Evolutionary conservation across 495 filamentous ascomycete genomes (phyloP), one percentile per base, ranked within the genome.

Genomic region (Bathelium albidoporum): DNA sequence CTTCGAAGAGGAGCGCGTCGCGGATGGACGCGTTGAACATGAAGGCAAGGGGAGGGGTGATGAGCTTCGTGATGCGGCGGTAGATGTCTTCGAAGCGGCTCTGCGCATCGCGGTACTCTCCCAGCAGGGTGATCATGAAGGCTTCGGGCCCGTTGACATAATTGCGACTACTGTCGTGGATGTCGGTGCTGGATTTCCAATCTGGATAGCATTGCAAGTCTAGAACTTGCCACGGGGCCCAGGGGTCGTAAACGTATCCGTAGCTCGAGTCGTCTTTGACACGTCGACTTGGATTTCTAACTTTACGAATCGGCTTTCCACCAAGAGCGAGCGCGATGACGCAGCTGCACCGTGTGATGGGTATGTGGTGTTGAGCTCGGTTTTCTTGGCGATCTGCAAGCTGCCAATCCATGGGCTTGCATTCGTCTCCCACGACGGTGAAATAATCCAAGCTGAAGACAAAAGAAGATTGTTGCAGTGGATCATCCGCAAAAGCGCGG

Each of bases 401-500:
- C 60, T 83, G 81, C 81, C 81, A 84, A n/a, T 77, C 69, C 69
- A 79, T 77, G 0, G 81, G 81, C 31, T 75, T 43, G 26, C 76
- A 73, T 36, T 73, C 75, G 12, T 75, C 68, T 14, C 73, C 77
- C 11, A 83, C 69, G 14, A 82, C 73, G 28, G 81, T 81, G 66
- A 79, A 82, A 59, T 81, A 83, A 63, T 83, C 81, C 66, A 84
- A 82, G 59, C 74, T 77, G 66, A 83, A 82, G 29, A 82, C 73
- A 65, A 84, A 82, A 20, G 72, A 77, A 18, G 77, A 71, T 66
- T 77, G 78, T 10, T 73, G 71, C 32, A 73, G 64, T 1, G 62
- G 39, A 31, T 77, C 72, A 0, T 67, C 32, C 14, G 73, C 71
- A 34, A 76, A 82, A 1, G 75, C 71, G 22, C 79, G 68, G 59